Conservation (phyloP, 345 rosid species). For the Syzygium aromaticum region DNA sequence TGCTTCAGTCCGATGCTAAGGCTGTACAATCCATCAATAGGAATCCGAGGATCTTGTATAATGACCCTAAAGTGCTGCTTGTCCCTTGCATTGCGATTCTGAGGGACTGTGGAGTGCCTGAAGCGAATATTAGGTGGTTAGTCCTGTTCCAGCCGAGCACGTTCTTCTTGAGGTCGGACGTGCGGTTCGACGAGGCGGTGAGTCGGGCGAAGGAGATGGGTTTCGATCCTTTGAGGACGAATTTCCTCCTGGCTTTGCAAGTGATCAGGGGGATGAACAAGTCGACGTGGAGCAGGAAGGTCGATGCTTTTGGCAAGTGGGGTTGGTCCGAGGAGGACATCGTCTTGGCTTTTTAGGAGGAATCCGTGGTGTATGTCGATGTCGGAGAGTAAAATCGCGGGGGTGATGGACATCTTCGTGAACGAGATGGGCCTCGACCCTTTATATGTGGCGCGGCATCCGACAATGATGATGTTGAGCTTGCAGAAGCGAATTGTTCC, state of each 20-base stretch:
- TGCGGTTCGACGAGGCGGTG: background rate
- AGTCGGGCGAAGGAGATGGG: conserved; percentile 11
- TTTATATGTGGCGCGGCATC: background rate
- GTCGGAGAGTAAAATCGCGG: conserved; percentile 16
- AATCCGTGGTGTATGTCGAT: conserved; percentile 6
- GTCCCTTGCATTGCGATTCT: conserved; percentile 2
- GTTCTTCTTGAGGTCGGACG: background rate
- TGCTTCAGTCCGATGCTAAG: conserved; percentile 8
- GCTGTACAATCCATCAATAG: background rate
- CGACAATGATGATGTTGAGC: conserved; percentile 4
- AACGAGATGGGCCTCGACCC: conserved; percentile 15
- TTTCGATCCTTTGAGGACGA: background rate
- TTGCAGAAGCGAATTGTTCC: conserved; percentile 25
- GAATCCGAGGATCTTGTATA: background rate
- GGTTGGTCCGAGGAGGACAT: conserved; percentile 14
- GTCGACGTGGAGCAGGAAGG: conserved; percentile 9
- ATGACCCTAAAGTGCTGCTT: background rate
- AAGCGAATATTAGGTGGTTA: background rate
- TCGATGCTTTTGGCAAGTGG: background rate
- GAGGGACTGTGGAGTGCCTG: conserved; percentile 14
- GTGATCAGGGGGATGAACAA: background rate
- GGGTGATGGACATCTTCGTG: conserved; percentile 13
- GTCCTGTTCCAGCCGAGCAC: background rate
- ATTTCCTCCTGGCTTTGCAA: conserved; percentile 10
- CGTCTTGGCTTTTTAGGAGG: conserved; percentile 10